Evolutionary conservation across 2,329 filamentous ascomycete species (phyloP).

Genomic region (Zymoseptoria ardabiliae): DNA sequence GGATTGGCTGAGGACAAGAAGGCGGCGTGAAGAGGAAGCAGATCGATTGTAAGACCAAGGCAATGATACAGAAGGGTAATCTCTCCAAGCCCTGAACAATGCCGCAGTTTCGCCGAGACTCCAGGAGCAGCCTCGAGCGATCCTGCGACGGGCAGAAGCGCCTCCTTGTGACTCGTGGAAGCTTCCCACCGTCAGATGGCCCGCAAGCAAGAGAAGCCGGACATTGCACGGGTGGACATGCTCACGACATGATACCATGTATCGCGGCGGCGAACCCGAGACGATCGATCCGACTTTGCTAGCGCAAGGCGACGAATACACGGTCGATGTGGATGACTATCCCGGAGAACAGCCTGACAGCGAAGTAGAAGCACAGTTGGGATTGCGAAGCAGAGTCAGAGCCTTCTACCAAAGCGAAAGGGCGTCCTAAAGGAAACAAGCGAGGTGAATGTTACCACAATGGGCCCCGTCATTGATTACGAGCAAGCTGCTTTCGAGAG

Average conservation of each 20-base stretch:
- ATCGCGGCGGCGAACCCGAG: conserved; percentile 9
- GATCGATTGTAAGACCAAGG: conserved; percentile 2
- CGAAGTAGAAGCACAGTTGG: conserved; percentile 9
- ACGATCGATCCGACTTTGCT: conserved; percentile 8
- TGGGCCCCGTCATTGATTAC: no score
- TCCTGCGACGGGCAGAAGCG: no score
- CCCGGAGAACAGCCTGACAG: conserved; percentile 5
- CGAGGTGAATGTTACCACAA: no score
- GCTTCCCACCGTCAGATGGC: no score
- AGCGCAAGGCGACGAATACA: conserved; percentile 8
- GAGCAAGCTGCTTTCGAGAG: no score
- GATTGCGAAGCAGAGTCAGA: conserved; percentile 8
- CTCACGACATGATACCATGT: neutral
- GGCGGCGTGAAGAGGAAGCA: conserved; percentile 28
- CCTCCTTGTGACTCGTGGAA: no score
- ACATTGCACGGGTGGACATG: no score
- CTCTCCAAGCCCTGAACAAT: no score
- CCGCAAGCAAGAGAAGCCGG: no score
- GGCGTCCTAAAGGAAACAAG: conserved; percentile 8
- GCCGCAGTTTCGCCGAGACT: no score
- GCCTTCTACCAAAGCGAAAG: conserved; percentile 8
- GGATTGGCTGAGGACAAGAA: conserved; percentile 13
- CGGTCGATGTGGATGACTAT: conserved; percentile 6
- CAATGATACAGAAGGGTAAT: no score
- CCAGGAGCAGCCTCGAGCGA: no score